phyloP scores from a whole-genome alignment of 2,329 filamentous ascomycete genomes.

The Pseudogymnoascus sp. region DNA sequence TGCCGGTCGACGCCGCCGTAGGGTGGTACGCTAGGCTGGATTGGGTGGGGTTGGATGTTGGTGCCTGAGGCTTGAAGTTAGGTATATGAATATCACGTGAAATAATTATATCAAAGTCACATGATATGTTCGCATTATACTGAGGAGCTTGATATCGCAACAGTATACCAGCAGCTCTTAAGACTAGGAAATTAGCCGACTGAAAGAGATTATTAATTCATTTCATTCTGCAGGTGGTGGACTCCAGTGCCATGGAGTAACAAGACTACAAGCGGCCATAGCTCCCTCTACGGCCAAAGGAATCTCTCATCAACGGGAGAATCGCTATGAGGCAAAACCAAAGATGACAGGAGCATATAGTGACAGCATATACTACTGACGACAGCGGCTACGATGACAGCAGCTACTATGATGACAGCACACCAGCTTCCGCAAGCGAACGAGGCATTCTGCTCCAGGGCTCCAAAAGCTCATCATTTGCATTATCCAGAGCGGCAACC shows the following conservation, averaged over 20 bases:
- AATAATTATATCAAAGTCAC: neutral
- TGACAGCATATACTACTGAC: neutral
- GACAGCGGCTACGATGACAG: neutral
- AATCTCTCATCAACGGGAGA: too few species aligned
- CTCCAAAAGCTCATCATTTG: neutral
- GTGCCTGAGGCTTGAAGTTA: neutral
- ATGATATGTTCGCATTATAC: neutral
- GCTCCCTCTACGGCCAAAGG: too few species aligned
- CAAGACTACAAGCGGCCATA: too few species aligned
- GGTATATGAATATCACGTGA: neutral
- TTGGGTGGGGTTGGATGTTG: neutral
- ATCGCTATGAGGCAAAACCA: neutral
- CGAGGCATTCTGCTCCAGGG: neutral
- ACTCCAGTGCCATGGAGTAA: too few species aligned
- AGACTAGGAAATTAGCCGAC: neutral
- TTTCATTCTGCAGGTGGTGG: too few species aligned
- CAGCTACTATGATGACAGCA: neutral
- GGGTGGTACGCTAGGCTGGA: neutral
- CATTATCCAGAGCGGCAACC: neutral
- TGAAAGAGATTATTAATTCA: neutral
- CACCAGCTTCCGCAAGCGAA: neutral
- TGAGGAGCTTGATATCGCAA: neutral
- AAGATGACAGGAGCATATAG: neutral
- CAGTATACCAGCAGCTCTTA: neutral
- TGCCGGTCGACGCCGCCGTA: conserved; percentile 3